Evolutionary conservation across 176 grass and related monocot genomes (phyloP).

Genomic region (Carex myosuroides): DNA sequence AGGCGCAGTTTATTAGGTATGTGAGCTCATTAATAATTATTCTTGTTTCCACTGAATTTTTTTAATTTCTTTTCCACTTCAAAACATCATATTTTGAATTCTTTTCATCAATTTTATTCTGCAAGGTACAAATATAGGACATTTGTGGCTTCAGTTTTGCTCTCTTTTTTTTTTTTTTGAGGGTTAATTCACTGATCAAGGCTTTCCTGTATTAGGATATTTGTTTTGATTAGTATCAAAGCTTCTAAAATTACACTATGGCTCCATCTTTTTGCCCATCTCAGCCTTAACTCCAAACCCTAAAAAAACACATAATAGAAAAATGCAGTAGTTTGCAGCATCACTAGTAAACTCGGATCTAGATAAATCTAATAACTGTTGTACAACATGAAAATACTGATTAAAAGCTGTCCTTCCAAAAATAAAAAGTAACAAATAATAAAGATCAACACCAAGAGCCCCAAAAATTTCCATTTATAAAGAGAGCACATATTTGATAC

Average conservation of each 20-base stretch:
- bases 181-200: too few species aligned
- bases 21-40: too few species aligned
- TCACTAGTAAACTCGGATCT: background rate
- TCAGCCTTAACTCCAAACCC: background rate
- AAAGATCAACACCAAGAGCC: background rate
- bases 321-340: background rate
- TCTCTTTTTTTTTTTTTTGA: too few species aligned
- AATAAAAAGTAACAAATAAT: background rate
- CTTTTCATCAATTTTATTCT: too few species aligned
- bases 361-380: background rate
- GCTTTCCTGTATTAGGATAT: too few species aligned
- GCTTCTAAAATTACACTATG: background rate
- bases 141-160: too few species aligned
- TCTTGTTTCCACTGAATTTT: too few species aligned
- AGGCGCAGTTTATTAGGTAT: too few species aligned
- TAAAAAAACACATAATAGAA: background rate
- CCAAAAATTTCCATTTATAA: background rate
- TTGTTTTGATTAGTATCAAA: background rate
- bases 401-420: background rate
- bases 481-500: background rate
- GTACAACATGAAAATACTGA: background rate
- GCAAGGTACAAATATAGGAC: too few species aligned
- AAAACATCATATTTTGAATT: too few species aligned
- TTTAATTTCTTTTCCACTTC: too few species aligned
- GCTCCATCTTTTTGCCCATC: background rate